Base-by-base conservation (phyloP, 1,139 yeast species). In the Debaryomyces udenii region DNA sequence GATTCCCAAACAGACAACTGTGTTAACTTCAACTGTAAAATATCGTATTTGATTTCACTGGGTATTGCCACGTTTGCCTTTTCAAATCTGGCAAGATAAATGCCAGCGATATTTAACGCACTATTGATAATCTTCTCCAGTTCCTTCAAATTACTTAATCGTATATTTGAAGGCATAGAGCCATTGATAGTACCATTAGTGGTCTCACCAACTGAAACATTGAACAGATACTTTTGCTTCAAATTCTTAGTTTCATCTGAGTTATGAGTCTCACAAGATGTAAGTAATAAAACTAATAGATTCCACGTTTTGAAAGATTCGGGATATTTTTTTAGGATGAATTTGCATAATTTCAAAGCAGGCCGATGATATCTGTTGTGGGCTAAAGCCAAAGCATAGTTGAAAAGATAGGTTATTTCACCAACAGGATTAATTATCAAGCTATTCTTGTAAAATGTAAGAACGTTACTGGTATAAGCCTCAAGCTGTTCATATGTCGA, bases 1-100 rank as follows among this genome's bases (percentile, higher is more conserved):
- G 81, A 75, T 55, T 88, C 94, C 44, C 81, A 66, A 11, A 89
- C 70, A 2, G 91, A 83, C 38, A 89, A 64, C 51, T 86, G 90
- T 0, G 96, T 84, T 61, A 86, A 70, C 53, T 86, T 86, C 55
- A 89, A 68, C 56, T 87, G 89, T 23, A 89, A 58, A 31, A 83
- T 78, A 45, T 79, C 80, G 52, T 74, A 69, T 53, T 79, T 83
- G 41, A 73, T 70, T 33, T 62, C 61, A 4, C 57, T 43, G 5
- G 70, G 51, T n/a, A 72, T 52, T 20, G 54, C 57, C 9, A 56
- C 48, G 37, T 60, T 64, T 26, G 54, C 54, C 39, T 65, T 63
- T 20, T 57, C 59, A 48, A 64, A 61, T 38, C 64, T 66, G 33
- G 55, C 52, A 20, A 68, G 62, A 46, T 55, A 70, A 11, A 71